Evolutionary conservation across 139 green algal species (phyloP).

Genomic region (Ettlia oleoabundans): DNA sequence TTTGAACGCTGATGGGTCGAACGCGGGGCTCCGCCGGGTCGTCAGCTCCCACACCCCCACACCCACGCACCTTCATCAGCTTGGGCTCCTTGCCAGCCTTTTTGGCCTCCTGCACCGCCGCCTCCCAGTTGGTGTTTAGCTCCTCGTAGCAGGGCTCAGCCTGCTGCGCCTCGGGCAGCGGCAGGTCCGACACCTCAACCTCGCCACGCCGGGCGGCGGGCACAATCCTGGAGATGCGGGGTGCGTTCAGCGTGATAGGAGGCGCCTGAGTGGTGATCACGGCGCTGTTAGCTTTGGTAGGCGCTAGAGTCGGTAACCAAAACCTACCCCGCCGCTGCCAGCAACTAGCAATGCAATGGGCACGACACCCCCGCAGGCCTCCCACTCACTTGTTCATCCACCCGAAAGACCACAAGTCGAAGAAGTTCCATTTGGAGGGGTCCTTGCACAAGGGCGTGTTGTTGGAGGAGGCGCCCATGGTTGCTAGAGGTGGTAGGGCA

Average conservation of each 20-base stretch:
- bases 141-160: constrained; percentile 42
- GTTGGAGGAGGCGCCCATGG: background rate
- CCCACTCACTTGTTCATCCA: constrained; percentile 26
- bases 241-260: background rate
- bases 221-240: constrained; percentile 7
- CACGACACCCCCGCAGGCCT: background rate
- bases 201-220: constrained; percentile 22
- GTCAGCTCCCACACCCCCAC: background rate
- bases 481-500: background rate
- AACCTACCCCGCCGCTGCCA: background rate
- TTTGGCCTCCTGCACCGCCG: constrained; percentile 5
- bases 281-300: no score
- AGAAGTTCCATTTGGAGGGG: constrained; percentile 26
- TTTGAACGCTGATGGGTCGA: no score
- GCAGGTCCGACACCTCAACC: constrained; percentile 52
- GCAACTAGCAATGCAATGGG: background rate
- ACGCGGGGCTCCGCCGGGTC: no score
- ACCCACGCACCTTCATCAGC: constrained; percentile 29
- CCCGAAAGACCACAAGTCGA: constrained; percentile 13
- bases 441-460: background rate
- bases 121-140: constrained; percentile 52
- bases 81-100: constrained; percentile 29
- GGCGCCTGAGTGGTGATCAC: background rate
- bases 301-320: no score
- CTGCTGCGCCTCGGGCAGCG: constrained; percentile 54